These are phyloP conservation scores for Nicotiana obtusifolia DNA, from an alignment of 257 asterid species.

Conservation along the genomic window DNA sequence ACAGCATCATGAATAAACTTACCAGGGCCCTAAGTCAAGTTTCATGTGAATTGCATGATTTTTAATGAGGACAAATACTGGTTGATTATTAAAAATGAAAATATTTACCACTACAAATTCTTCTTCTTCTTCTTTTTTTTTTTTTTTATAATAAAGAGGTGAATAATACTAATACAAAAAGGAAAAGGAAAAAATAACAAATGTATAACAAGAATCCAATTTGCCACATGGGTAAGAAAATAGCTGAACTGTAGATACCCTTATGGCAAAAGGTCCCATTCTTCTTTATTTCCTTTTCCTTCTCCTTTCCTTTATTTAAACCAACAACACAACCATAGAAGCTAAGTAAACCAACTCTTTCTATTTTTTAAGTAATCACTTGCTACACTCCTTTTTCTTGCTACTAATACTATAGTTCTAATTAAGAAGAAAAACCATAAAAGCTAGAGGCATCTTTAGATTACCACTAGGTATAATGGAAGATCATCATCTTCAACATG, in stretches of 20 bases:
- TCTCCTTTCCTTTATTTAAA: slow-evolving; percentile 19
- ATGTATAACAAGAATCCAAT: background rate
- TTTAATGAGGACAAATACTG: background rate
- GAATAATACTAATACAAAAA: background rate
- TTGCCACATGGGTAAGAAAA: slow-evolving; percentile 18
- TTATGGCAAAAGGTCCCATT: slow-evolving; percentile 18
- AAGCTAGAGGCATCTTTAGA: background rate
- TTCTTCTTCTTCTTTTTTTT: background rate
- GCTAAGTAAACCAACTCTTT: background rate
- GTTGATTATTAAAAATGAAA: background rate
- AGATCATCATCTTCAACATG: slow-evolving; percentile 20
- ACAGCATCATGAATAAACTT: slow-evolving; percentile 6
- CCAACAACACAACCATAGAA: slow-evolving; percentile 1
- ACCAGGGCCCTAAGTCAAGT: slow-evolving; percentile 14
- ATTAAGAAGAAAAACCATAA: background rate
- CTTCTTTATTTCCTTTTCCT: slow-evolving; percentile 17
- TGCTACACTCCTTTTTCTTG: slow-evolving; percentile 9
- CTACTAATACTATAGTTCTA: slow-evolving; percentile 19
- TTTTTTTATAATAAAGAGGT: background rate
- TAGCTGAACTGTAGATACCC: slow-evolving; percentile 22
- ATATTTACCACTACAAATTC: background rate
- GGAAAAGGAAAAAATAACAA: background rate
- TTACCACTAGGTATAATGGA: slow-evolving; percentile 33
- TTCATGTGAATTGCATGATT: background rate
- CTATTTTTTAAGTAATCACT: slow-evolving; percentile 28